Conservation (phyloP, 2,329 filamentous ascomycete genomes). For the Penicillium sp. region DNA sequence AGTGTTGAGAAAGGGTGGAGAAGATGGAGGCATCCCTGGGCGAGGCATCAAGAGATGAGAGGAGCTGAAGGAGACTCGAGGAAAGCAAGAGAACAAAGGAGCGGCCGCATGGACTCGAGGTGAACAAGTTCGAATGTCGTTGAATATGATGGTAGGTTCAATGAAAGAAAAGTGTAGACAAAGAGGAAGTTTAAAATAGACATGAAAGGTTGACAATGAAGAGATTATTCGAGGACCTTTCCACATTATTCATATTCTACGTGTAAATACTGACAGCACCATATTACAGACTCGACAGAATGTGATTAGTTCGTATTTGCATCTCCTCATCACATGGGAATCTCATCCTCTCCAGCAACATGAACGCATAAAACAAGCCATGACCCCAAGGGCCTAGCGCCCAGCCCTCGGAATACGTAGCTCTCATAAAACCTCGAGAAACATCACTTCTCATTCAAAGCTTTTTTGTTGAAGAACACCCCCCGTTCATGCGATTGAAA, state of each 20-base stretch:
- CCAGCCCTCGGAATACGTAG: neutral
- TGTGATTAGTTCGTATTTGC: slow-evolving; percentile 22
- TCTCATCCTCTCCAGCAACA: slow-evolving; percentile 15
- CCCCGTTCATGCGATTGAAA: slow-evolving; percentile 5
- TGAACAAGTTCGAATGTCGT: neutral
- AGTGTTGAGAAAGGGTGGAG: neutral
- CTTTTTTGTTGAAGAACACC: slow-evolving; percentile 10
- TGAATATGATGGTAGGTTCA: neutral
- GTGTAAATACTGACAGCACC: neutral
- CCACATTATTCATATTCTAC: neutral
- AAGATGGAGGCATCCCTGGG: neutral
- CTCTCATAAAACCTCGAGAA: neutral
- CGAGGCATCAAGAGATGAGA: neutral
- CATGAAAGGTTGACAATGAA: neutral
- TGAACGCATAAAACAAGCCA: slow-evolving; percentile 5
- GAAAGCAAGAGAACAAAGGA: neutral
- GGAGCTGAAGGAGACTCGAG: neutral
- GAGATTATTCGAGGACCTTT: neutral
- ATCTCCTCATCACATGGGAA: slow-evolving; percentile 16
- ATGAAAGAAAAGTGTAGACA: neutral
- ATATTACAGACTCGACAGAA: slow-evolving; percentile 2
- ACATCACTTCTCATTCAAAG: slow-evolving; percentile 10
- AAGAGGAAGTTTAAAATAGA: slow-evolving; percentile 3
- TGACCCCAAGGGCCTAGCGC: slow-evolving; percentile 1
- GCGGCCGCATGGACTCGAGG: neutral